Conservation (phyloP, 306 rosid species). For the Vigna unguiculata region DNA sequence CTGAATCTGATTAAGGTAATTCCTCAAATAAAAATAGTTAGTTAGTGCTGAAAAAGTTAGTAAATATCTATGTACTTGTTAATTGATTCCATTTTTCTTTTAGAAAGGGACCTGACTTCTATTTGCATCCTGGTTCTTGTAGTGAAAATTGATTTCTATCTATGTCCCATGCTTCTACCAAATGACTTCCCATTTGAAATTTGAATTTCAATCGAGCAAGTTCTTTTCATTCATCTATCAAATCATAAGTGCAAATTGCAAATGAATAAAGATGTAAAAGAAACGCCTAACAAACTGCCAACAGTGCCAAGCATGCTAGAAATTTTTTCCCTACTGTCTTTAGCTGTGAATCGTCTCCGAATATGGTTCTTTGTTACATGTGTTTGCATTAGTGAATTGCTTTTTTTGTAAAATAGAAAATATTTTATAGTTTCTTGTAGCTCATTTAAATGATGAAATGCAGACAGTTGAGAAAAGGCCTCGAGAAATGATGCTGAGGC, state of each 20-base stretch:
- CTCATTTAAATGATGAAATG: constrained; percentile 47
- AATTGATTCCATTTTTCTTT: constrained; percentile 20
- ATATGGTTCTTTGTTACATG: not conserved
- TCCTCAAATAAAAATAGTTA: constrained; percentile 25
- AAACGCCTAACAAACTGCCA: not conserved
- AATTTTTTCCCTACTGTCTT: not conserved
- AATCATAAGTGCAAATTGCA: not conserved
- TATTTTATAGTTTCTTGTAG: constrained; percentile 24
- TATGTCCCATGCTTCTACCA: constrained; percentile 10
- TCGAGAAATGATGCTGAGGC: constrained; percentile 99
- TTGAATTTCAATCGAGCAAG: constrained; percentile 1
- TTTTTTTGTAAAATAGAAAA: not conserved
- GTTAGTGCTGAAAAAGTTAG: constrained; percentile 16
- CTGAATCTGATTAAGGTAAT: constrained; percentile 91
- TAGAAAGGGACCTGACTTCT: constrained; percentile 4
- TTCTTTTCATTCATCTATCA: not conserved
- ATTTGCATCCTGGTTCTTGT: not conserved
- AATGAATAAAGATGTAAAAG: not conserved
- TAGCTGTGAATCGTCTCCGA: not conserved
- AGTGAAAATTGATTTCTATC: constrained; percentile 13
- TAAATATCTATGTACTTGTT: constrained; percentile 11
- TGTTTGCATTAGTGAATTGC: constrained; percentile 8
- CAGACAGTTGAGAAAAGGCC: constrained; percentile 97
- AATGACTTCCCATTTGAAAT: constrained; percentile 25
- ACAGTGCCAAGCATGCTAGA: constrained; percentile 1